phyloP scores from a whole-genome alignment of 2,329 filamentous ascomycete species.

The Trichoderma koningiopsis region DNA sequence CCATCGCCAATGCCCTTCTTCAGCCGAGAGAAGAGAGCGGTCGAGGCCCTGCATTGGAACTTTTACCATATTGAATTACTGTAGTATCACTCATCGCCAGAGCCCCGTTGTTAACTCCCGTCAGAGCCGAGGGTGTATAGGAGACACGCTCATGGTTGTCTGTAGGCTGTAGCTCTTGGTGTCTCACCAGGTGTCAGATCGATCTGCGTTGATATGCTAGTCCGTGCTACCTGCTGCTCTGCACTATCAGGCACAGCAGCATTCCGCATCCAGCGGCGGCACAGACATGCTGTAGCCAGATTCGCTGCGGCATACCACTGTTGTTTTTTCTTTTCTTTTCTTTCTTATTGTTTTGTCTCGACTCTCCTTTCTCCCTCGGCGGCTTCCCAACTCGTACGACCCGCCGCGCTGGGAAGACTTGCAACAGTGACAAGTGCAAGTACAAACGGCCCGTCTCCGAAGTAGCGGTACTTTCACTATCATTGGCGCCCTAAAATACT shows the following conservation, averaged over 20 bases:
- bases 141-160: neutral
- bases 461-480: neutral
- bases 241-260: neutral
- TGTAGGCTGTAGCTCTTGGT: neutral
- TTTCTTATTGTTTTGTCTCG: neutral
- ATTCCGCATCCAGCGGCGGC: neutral
- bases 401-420: neutral
- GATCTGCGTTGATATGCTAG: neutral
- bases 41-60: neutral
- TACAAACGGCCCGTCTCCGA: neutral
- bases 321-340: neutral
- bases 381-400: slow-evolving; percentile 19
- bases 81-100: neutral
- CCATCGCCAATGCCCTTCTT: neutral
- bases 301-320: too few relatives aligned
- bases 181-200: neutral
- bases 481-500: neutral
- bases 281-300: neutral
- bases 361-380: neutral
- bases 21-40: neutral
- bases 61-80: neutral
- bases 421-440: neutral
- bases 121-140: neutral
- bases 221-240: neutral
- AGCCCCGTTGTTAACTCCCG: slow-evolving; percentile 5